Evolutionary conservation across 164 flowering plant species (phyloP), one percentile per base, ranked within the genome.

Genomic region (Dillenia turbinata): DNA sequence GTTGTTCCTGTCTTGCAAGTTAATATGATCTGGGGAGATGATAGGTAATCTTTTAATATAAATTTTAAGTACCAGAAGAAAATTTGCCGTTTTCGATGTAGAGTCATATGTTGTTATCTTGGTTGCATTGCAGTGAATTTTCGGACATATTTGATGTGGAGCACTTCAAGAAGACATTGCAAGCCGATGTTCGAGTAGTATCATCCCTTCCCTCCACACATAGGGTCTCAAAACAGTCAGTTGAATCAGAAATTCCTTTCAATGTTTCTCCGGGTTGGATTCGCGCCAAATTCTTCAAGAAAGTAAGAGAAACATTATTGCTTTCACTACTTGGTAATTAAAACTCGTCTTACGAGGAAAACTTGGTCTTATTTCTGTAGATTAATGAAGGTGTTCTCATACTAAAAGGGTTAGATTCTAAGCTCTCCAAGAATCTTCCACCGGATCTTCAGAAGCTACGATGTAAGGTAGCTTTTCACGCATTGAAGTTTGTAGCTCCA

Each of bases 391-490:
- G 95, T 5, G 57, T 86, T 43, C 80, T 90, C 2, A 67, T 86
- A n/a, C 52, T 90, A 56, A 79, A 76, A 69, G 95, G 88, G 47
- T 65, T 90, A 48, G 89, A 85, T 72, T 86, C 88, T 44, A 88
- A 76, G 71, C 97, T 90, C 67, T 78, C 91, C 24, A 84, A 80
- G 76, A 78, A 88, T 76, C 97, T 90, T 10, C 86, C 91, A 1
- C 55, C 78, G 1, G 96, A 90, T 68, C 84, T 90, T 65, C 97
- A 86, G 64, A 90, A 84, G 78, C 93, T 90, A 40, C 73, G 83
- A 3, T 90, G 97, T 68, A 86, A 88, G 91, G 97, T 88, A 11
- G 93, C 93, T 9, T 90, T 90, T 69, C 88, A 88, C 54, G 96
- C 96, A 10, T 53, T 90, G 52, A 83, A 79, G 71, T 90, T 85